phyloP scores from a whole-genome alignment of 148 eudicot genomes.

The Cornus florida region DNA sequence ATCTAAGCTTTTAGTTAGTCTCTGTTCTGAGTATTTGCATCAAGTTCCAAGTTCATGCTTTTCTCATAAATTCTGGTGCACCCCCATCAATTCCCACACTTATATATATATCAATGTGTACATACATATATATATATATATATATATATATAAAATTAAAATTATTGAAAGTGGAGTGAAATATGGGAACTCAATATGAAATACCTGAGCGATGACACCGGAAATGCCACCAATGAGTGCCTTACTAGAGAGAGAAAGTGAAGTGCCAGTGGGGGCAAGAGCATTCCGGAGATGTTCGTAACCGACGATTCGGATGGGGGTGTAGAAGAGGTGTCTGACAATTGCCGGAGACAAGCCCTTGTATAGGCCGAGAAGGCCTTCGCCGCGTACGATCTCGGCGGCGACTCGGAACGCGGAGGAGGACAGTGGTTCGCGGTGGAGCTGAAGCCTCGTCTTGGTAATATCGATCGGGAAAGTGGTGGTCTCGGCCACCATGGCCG shows the following conservation, averaged over 20 bases:
- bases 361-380: slow-evolving; percentile 69
- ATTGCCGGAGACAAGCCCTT: slow-evolving; percentile 72
- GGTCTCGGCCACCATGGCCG: slow-evolving; percentile 84
- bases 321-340: slow-evolving; percentile 65
- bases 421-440: slow-evolving; percentile 36
- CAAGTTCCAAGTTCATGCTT: too few species aligned
- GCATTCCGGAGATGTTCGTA: slow-evolving; percentile 58
- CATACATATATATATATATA: too few species aligned
- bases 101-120: too few species aligned
- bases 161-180: neutral
- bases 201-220: slow-evolving; percentile 87
- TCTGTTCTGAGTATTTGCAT: too few species aligned
- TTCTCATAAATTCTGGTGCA: too few species aligned
- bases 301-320: slow-evolving; percentile 74
- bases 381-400: slow-evolving; percentile 33
- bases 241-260: slow-evolving; percentile 47
- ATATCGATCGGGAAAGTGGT: slow-evolving; percentile 88
- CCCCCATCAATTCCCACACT: too few species aligned
- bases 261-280: slow-evolving; percentile 17
- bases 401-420: slow-evolving; percentile 38
- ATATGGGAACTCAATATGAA: neutral
- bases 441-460: slow-evolving; percentile 78
- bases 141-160: too few species aligned
- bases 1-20: too few species aligned
- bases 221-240: slow-evolving; percentile 76